Evolutionary conservation across 441 rosid species (phyloP), one percentile per base, ranked within the genome.

Genomic region (Populus hybrid): DNA sequence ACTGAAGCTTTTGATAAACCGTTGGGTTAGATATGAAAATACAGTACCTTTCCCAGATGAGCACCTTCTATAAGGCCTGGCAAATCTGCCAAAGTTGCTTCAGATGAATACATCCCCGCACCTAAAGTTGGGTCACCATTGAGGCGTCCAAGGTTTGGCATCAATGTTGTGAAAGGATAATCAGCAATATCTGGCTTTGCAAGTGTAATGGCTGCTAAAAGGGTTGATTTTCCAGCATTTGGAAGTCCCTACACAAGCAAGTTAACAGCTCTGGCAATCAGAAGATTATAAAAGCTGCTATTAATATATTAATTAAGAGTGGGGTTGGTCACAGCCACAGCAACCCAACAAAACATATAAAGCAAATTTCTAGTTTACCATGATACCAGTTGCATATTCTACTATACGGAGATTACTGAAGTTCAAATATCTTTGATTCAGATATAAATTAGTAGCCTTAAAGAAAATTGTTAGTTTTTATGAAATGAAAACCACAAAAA

Each of bases 1-100:
- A 61, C 11, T 64, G 67, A 40, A 65, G 21, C 64, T 64, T 72
- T 34, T 69, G 40, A 83, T 67, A 40, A 69, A 70, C 70, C 18
- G 74, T 46, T 72, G 42, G 71, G 77, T 24, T 68, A 35, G 71
- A 70, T 28, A 75, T 67, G 59, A 78, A 76, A 10, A 68, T 5
- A 28, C 28, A 57, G 67, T 83, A 90, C 94, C 97, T 87, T 92
- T 75, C 97, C 94, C 84, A 92, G 83, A 82, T 89, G 97, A 75
- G 97, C 97, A 78, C 94, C 94, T 85, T 92, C 93, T 72, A 92
- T 90, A 67, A 92, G 93, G 79, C 97, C 93, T 65, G 97, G 97
- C 85, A 92, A 85, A 88, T 90, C 97, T 80, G 93, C 97, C 81
- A 92, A 74, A 75, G 94, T 90, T 79, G 91, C 91, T 84, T 89